These are phyloP conservation scores for Solanum appendiculatum DNA, from an alignment of 257 asterid genomes.

Conservation along the genomic window DNA sequence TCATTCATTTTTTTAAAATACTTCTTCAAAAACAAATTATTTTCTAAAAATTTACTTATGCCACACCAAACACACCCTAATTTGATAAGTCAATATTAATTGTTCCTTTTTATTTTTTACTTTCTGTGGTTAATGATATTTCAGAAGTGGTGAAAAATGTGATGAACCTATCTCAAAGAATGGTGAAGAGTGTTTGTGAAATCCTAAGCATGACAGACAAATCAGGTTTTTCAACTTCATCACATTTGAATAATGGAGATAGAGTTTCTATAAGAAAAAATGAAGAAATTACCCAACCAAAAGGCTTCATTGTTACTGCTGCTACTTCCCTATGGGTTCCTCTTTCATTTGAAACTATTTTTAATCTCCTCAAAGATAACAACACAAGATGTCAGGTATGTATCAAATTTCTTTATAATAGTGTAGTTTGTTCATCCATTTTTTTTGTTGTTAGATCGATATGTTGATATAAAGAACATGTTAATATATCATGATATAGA, in stretches of 20 bases:
- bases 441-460: background rate
- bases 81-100: background rate
- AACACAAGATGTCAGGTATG: constrained; percentile 38
- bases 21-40: background rate
- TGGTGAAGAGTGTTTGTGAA: constrained; percentile 47
- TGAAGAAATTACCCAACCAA: constrained; percentile 20
- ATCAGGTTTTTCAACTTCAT: constrained; percentile 22
- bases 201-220: constrained; percentile 2
- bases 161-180: constrained; percentile 51
- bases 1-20: background rate
- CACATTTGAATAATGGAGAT: constrained; percentile 27
- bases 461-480: background rate
- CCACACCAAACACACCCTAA: background rate
- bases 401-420: background rate
- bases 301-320: constrained; percentile 36
- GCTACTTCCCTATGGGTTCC: constrained; percentile 63
- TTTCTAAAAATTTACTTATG: background rate
- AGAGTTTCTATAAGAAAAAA: constrained; percentile 31
- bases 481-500: background rate
- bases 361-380: constrained; percentile 46
- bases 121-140: constrained; percentile 25
- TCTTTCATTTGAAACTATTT: constrained; percentile 21
- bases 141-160: constrained; percentile 34
- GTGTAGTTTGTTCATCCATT: background rate
- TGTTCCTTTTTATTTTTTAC: background rate